Base-by-base conservation (phyloP, 1,284 basidiomycete species). In the Puccinia hordei region DNA sequence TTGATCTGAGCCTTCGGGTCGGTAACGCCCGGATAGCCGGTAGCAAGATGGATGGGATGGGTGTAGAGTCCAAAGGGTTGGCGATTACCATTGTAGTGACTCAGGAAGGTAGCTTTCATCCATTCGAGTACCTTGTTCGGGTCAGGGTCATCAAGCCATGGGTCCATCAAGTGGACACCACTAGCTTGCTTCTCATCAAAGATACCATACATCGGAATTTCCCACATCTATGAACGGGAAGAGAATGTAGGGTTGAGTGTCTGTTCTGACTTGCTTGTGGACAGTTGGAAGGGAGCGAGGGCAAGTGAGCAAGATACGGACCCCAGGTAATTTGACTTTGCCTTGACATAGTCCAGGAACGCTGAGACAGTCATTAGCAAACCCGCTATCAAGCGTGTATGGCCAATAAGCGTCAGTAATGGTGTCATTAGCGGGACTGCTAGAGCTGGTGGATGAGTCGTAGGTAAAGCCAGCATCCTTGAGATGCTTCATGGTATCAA, bases 41-140 rank as follows among this genome's bases (percentile, higher is more conserved):
- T 89, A 22, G 92, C 90, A 80, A 92, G 85, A 86, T 93, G 92
- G 84, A 93, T 92, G 51, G 92, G 92, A 84, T 93, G 92, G 2
- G 91, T 91, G 85, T 93, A 93, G 61, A 93, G 87, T 73, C 92
- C 92, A 82, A 93, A 90, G 0, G 92, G 92, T 85, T 92, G 91
- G 10, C 91, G 88, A 83, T 92, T 92, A 63, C 88, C 88, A 81
- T 89, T 90, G 86, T 88, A 85, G 81, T 92, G 91, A 81, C 87
- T 90, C 1, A 88, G 90, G 86, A 93, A 93, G 0, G 92, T 92
- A 81, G 86, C 88, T 86, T 92, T 88, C 90, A 93, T 90, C 87
- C 92, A 93, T 66, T 87, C 87, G 9, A 92, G 86, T 1, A 92
- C 92, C 2, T 81, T 82, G 65, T 74, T 90, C 8, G 86, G 85